Evolutionary conservation across 768 basidiomycete genomes (phyloP).

Genomic region (Thelephora ganbajun): DNA sequence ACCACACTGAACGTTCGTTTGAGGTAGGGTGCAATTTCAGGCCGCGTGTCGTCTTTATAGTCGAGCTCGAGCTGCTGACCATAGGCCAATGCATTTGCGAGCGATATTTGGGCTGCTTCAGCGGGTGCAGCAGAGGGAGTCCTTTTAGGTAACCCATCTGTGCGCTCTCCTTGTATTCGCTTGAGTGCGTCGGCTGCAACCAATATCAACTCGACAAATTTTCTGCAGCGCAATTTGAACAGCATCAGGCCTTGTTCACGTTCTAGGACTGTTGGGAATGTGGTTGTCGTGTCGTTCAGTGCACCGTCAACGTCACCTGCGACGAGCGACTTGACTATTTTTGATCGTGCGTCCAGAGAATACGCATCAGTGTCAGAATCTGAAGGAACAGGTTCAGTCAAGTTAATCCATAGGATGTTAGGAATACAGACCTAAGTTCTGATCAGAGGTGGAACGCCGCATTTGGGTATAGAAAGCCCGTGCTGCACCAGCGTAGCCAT

Average conservation of each 20-base stretch:
- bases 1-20: constrained; percentile 69
- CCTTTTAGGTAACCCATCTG: constrained; percentile 1
- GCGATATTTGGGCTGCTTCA: constrained; percentile 26
- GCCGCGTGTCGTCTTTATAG: constrained; percentile 47
- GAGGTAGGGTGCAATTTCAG: constrained; percentile 52
- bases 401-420: no score
- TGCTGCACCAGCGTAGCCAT: constrained; percentile 67
- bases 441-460: no score
- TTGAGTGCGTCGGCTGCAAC: constrained; percentile 59
- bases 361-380: constrained; percentile 21
- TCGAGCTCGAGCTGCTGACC: constrained; percentile 59
- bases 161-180: constrained; percentile 29
- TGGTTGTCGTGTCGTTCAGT: constrained; percentile 34
- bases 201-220: constrained; percentile 73
- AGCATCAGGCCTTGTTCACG: constrained; percentile 55
- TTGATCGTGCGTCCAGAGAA: constrained; percentile 56
- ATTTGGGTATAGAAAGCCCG: constrained; percentile 46
- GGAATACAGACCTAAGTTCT: no score
- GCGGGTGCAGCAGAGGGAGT: constrained; percentile 10
- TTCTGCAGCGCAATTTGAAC: constrained; percentile 76
- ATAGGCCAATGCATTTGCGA: constrained; percentile 57
- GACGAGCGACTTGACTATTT: constrained; percentile 54
- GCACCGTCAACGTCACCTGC: constrained; percentile 62
- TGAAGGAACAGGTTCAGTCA: constrained; percentile 2
- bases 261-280: constrained; percentile 52